Percentiles rank a stretch among this genome's conserved stretches.
Evolutionary conservation across 1,284 basidiomycete genomes (phyloP).

Genomic region (Phellopilus nigrolimitatus): DNA sequence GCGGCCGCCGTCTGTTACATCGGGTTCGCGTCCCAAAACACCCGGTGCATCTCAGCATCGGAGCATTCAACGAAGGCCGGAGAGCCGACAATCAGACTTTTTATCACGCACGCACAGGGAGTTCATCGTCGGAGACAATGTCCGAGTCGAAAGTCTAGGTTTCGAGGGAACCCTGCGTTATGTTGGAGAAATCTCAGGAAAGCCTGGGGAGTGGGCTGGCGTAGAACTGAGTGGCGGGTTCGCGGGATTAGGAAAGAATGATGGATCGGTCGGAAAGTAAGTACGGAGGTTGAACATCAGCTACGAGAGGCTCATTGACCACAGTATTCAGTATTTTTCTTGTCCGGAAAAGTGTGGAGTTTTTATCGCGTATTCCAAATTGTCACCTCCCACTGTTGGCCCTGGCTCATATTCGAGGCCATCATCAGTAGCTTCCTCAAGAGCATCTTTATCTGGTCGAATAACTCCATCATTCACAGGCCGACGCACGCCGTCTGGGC

Average conservation of each 20-base stretch:
- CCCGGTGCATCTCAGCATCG: conserved; percentile 36
- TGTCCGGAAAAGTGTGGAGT: conserved; percentile 88
- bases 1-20: conserved; percentile 47
- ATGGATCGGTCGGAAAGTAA: conserved; percentile 87
- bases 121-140: conserved; percentile 74
- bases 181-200: conserved; percentile 80
- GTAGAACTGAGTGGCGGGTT: conserved; percentile 86
- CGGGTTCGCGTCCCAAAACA: conserved; percentile 49
- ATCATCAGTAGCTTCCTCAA: conserved; percentile 74
- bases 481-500: conserved; percentile 27
- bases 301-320: conserved; percentile 1
- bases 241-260: conserved; percentile 92
- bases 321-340: conserved; percentile 78
- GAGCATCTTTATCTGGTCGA: conserved; percentile 45
- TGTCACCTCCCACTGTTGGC: conserved; percentile 71
- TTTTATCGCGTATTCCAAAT: conserved; percentile 80
- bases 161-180: conserved; percentile 81
- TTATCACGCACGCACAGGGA: conserved; percentile 40
- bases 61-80: conserved; percentile 32
- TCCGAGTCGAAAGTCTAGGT: conserved; percentile 79
- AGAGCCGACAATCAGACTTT: conserved; percentile 60
- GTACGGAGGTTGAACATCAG: conserved; percentile 28
- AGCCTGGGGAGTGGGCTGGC: conserved; percentile 85
- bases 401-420: conserved; percentile 54
- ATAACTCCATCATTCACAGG: conserved; percentile 44